Percentiles rank a stretch among this genome's conserved stretches.
phyloP scores from a whole-genome alignment of 352 stramenopile species.

The Phytopythium oedochilum region DNA sequence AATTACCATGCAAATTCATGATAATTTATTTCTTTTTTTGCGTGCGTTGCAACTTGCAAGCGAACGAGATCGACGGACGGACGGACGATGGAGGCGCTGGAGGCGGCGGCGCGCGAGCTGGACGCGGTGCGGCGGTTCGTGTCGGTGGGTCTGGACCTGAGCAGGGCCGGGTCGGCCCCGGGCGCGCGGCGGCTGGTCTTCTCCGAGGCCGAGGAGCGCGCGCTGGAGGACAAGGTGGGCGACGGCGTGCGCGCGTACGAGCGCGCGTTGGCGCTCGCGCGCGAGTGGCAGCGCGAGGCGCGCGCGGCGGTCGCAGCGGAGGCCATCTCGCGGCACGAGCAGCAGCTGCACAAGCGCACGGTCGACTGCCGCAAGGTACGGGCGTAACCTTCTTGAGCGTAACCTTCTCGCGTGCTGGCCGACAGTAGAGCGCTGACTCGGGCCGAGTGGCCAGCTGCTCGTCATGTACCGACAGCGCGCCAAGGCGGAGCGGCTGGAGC shows the following conservation, averaged over 20 bases:
- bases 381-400: no score
- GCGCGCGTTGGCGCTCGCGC: slow-evolving; percentile 24
- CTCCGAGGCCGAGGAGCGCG: slow-evolving; percentile 53
- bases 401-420: no score
- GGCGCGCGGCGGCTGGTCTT: slow-evolving; percentile 35
- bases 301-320: slow-evolving; percentile 20
- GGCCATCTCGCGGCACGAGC: slow-evolving; percentile 24
- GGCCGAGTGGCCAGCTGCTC: slow-evolving; percentile 20
- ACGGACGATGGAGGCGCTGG: slow-evolving; percentile 30
- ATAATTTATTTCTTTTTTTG: no score
- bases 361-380: slow-evolving; percentile 43
- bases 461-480: slow-evolving; percentile 58
- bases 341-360: slow-evolving; percentile 29
- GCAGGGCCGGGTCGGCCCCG: slow-evolving; percentile 2
- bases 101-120: slow-evolving; percentile 41
- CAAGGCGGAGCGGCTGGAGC: slow-evolving; percentile 52
- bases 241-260: slow-evolving; percentile 32
- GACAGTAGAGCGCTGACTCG: no score
- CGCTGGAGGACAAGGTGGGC: slow-evolving; percentile 52
- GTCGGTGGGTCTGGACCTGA: slow-evolving; percentile 28
- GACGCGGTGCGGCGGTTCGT: slow-evolving; percentile 37
- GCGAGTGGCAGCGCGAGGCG: slow-evolving; percentile 40
- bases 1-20: no score
- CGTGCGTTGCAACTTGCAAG: no score
- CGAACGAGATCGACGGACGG: no score